phyloP scores from a whole-genome alignment of 2,329 filamentous ascomycete genomes.

The Claviceps sp. region DNA sequence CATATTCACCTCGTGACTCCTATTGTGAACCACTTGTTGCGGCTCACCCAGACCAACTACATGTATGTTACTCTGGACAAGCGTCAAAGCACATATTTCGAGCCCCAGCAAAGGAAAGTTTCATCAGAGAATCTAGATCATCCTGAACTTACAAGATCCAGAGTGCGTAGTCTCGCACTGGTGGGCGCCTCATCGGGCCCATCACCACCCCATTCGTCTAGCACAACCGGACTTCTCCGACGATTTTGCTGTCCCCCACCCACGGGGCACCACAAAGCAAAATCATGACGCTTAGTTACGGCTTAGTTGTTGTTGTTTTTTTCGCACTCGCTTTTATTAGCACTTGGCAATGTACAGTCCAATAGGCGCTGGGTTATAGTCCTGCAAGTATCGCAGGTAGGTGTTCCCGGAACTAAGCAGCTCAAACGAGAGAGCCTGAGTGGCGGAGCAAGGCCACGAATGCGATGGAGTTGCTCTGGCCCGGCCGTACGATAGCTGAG shows the following conservation, averaged over 20 bases:
- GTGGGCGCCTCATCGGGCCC: neutral
- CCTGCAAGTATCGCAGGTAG: constrained; percentile 47
- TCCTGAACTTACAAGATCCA: neutral
- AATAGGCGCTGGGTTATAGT: constrained; percentile 40
- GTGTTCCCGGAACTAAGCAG: constrained; percentile 35
- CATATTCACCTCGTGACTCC: too few species aligned
- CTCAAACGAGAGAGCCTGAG: constrained; percentile 36
- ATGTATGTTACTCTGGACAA: too few species aligned
- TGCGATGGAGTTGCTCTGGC: constrained; percentile 38
- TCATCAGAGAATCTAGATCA: neutral
- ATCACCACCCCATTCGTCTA: neutral
- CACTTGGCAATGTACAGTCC: constrained; percentile 25
- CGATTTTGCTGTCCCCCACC: neutral
- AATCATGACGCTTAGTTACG: neutral
- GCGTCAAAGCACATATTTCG: neutral
- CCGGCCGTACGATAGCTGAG: constrained; percentile 31
- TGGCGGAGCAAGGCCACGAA: constrained; percentile 35
- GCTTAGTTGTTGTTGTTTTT: neutral
- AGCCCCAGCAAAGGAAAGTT: too few species aligned
- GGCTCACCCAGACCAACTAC: too few species aligned
- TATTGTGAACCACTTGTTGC: too few species aligned
- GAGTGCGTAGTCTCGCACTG: neutral
- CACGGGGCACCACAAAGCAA: neutral
- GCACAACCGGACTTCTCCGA: neutral
- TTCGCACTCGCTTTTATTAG: constrained; percentile 5